These are phyloP conservation scores for Tetragonia tetragonoides DNA, from an alignment of 148 eudicot species.

Conservation along the genomic window DNA sequence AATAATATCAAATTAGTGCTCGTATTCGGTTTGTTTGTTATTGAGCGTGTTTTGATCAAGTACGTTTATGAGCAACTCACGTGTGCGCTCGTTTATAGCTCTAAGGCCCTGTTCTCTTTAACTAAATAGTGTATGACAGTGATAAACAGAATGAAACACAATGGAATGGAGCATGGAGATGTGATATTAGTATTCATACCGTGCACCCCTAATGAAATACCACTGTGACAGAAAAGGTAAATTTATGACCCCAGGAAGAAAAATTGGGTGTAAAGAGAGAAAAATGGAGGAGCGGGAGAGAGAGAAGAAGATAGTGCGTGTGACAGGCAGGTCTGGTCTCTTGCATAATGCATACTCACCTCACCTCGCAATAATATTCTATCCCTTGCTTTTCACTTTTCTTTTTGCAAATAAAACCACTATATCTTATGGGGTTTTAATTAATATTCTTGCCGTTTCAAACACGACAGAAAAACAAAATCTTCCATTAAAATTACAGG, in stretches of 20 bases:
- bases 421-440: background rate
- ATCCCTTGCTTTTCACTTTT: background rate
- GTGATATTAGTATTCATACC: too few species aligned
- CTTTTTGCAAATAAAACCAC: background rate
- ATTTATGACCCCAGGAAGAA: background rate
- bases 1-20: too few species aligned
- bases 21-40: too few species aligned
- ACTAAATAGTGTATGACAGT: too few species aligned
- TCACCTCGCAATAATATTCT: background rate
- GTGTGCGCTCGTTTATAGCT: too few species aligned
- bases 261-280: constrained; percentile 11
- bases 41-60: too few species aligned
- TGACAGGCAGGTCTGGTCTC: background rate
- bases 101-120: too few species aligned
- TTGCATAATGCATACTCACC: background rate
- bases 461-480: background rate
- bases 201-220: too few species aligned
- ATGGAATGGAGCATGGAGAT: too few species aligned
- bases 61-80: too few species aligned
- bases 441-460: constrained; percentile 9
- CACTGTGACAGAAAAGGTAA: too few species aligned
- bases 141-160: too few species aligned
- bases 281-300: constrained; percentile 12
- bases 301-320: constrained; percentile 12
- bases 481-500: background rate